Percentiles rank a stretch among this genome's conserved stretches.
Conservation (phyloP, 2,329 filamentous ascomycete genomes). For the Aspergillus awamori region DNA sequence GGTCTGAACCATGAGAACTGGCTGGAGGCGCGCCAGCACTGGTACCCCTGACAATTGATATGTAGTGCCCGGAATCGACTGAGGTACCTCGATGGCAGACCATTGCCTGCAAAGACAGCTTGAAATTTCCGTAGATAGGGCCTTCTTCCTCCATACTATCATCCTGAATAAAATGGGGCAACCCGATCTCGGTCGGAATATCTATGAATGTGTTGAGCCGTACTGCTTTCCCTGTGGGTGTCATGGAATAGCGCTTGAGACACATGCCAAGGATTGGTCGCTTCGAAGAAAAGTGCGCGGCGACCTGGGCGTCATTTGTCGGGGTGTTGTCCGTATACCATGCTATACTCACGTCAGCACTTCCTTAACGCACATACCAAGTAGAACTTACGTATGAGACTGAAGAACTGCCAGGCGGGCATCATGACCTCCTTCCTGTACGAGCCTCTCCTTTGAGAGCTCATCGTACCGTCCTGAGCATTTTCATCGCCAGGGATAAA, state of each 20-base stretch:
- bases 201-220: conserved; percentile 84
- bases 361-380: background rate
- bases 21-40: conserved; percentile 42
- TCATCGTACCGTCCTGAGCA: conserved; percentile 33
- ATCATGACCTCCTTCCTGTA: conserved; percentile 83
- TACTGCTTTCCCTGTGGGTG: conserved; percentile 66
- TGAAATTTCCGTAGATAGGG: conserved; percentile 82
- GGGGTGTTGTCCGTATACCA: conserved; percentile 78
- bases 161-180: conserved; percentile 89
- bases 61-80: conserved; percentile 87
- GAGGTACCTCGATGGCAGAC: conserved; percentile 89
- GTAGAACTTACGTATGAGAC: conserved; percentile 74
- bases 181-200: conserved; percentile 78
- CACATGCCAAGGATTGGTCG: conserved; percentile 90
- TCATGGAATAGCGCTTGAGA: conserved; percentile 84
- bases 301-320: conserved; percentile 74
- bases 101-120: conserved; percentile 85
- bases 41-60: conserved; percentile 78
- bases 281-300: conserved; percentile 79
- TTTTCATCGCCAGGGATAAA: conserved; percentile 51
- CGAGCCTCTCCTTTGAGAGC: conserved; percentile 41
- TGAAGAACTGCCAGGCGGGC: conserved; percentile 97
- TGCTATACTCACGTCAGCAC: conserved; percentile 56
- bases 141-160: conserved; percentile 69
- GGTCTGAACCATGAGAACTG: conserved; percentile 29